phyloP scores from a whole-genome alignment of 495 filamentous ascomycete genomes.

The Neurospora sp. region DNA sequence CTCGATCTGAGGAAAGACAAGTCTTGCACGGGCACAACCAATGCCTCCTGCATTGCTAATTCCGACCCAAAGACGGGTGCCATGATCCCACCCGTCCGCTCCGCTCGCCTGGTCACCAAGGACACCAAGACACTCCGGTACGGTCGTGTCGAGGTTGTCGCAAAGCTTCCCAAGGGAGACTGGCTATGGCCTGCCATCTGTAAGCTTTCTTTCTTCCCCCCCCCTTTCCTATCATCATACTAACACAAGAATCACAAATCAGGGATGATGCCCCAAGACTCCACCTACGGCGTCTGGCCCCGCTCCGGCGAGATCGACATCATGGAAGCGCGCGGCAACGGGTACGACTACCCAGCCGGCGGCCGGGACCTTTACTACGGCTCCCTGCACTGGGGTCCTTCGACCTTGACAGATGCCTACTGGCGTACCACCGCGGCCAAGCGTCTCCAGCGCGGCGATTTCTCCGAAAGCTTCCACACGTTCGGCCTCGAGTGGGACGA shows the following conservation, averaged over 20 bases:
- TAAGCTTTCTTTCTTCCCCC: not conserved
- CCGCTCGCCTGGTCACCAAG: slow-evolving; percentile 30
- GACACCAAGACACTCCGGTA: slow-evolving; percentile 31
- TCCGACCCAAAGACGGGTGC: slow-evolving; percentile 26
- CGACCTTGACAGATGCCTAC: slow-evolving; percentile 9
- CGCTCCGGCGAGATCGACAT: slow-evolving; percentile 25
- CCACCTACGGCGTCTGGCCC: slow-evolving; percentile 27
- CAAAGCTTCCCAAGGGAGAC: slow-evolving; percentile 31
- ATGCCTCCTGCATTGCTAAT: slow-evolving; percentile 17
- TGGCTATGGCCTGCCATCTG: slow-evolving; percentile 39
- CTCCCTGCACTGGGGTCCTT: slow-evolving; percentile 20
- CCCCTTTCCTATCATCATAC: not conserved
- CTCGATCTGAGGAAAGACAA: slow-evolving; percentile 29
- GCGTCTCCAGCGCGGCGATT: slow-evolving; percentile 12
- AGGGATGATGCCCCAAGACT: slow-evolving; percentile 31
- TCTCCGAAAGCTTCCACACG: slow-evolving; percentile 33
- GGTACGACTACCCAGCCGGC: slow-evolving; percentile 4
- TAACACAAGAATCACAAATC: not conserved
- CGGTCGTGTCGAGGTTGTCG: slow-evolving; percentile 33
- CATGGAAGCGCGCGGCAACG: slow-evolving; percentile 18
- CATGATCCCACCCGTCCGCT: slow-evolving; percentile 31
- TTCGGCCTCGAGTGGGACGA: slow-evolving; percentile 60
- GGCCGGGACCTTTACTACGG: slow-evolving; percentile 11
- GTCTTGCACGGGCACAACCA: slow-evolving; percentile 21
- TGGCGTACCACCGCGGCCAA: slow-evolving; percentile 13